Evolutionary conservation across 345 rosid species (phyloP).

Genomic region (Melaleuca alternifolia): DNA sequence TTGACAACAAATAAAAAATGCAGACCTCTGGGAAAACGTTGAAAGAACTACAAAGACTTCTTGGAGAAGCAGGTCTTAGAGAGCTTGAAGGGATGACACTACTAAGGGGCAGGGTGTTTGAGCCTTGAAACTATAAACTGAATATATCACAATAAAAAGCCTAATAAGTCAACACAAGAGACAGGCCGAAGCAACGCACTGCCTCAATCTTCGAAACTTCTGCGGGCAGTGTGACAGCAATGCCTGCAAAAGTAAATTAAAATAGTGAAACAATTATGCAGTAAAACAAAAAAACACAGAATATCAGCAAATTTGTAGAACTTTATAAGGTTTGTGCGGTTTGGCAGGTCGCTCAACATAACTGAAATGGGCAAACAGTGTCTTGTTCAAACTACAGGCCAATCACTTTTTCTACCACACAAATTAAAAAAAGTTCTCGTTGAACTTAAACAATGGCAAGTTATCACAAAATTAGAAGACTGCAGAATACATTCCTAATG

Average conservation of each 20-base stretch:
- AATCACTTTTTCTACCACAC: neutral
- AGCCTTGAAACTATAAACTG: neutral
- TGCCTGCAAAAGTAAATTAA: slow-evolving; percentile 35
- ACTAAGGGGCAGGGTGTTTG: neutral
- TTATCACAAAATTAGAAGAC: neutral
- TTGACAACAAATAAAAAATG: neutral
- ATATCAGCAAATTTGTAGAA: neutral
- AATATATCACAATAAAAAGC: neutral
- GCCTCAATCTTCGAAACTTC: slow-evolving; percentile 56
- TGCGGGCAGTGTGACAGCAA: slow-evolving; percentile 52
- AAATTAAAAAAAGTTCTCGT: neutral
- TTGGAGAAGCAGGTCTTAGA: neutral
- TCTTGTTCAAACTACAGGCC: neutral
- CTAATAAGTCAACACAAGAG: neutral
- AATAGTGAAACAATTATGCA: neutral
- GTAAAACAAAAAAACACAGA: neutral
- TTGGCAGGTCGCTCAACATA: neutral
- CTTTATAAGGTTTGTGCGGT: neutral
- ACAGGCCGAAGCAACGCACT: slow-evolving; percentile 19
- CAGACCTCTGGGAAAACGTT: neutral
- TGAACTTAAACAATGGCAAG: neutral
- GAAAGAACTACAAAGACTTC: neutral
- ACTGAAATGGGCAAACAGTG: neutral
- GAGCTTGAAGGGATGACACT: neutral
- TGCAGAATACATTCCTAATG: neutral